Base-by-base conservation (phyloP, 2,329 filamentous ascomycete genomes). In the Niveomyces coronatus region DNA sequence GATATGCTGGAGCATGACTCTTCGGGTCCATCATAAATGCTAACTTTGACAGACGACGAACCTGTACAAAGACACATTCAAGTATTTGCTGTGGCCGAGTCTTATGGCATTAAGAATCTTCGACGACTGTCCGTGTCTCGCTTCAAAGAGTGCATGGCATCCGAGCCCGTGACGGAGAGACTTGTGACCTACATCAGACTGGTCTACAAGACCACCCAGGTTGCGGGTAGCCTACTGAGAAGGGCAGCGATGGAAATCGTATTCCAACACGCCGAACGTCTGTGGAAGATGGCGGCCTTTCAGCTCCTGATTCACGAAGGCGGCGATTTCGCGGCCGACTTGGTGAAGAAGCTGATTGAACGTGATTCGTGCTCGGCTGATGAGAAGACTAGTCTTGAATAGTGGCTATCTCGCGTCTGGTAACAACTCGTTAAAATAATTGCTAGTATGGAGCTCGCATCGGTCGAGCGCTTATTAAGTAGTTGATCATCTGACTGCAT, bases 191-290 rank as follows among this genome's bases (percentile, higher is more conserved):
- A 29, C 20, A n/a, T 37, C 9, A 14, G 16, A 37, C 15, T 31
- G 2, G 13, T 31, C 15, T 31, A 10, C 14, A 18, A 31, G 5
- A 9, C 11, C 4, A 31, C 29, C 2, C 24, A 37, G 15, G 18
- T 23, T 10, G 16, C 10, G 19, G 11, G 26, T 9, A 37, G 26
- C 13, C 18, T 37, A 29, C 20, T 37, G 20, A 17, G 28, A 13
- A 31, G 11, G 10, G 28, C 23, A 15, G 20, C 20, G 28, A 37
- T 37, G 35, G 29, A 26, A 3, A 31, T 37, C 15, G 20, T 37
- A 9, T 11, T 16, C 10, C 9, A 16, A 9, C 11, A 37, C 15
- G 9, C 20, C 20, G 22, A 24, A 13, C 14, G 13, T 11, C 15
- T 37, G 19, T 37, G 35, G 35, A 18, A 37, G 20, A n/a, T 37